Evolutionary conservation across 257 asterid species (phyloP).

Genomic region (Nicotiana noctiflora): DNA sequence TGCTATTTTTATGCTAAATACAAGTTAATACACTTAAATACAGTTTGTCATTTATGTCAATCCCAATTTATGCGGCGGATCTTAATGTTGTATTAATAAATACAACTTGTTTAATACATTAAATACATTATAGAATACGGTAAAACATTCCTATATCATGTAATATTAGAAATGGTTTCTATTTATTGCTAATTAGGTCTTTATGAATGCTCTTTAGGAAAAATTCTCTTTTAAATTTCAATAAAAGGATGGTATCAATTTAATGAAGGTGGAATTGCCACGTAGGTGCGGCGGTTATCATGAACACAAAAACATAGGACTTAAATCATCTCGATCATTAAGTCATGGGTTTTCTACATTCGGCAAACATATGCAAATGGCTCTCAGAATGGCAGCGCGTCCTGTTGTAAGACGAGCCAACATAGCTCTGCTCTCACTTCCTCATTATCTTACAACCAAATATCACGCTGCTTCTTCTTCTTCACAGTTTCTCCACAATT

Average conservation of each 20-base stretch:
- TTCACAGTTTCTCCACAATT: conserved; percentile 16
- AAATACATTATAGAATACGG: too few species aligned
- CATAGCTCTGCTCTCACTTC: conserved; percentile 17
- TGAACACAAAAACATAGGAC: not conserved
- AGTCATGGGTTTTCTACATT: not conserved
- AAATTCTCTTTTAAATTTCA: not conserved
- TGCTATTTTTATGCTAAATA: too few species aligned
- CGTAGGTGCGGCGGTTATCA: not conserved
- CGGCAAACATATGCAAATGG: conserved; percentile 23
- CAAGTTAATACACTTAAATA: too few species aligned
- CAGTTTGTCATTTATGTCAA: too few species aligned
- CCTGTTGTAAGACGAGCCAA: conserved; percentile 37
- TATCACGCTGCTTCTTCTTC: not conserved
- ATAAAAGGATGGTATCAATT: not conserved
- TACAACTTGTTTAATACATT: too few species aligned
- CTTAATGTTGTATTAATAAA: too few species aligned
- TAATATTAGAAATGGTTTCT: too few species aligned
- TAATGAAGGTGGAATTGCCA: conserved; percentile 21
- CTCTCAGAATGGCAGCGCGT: conserved; percentile 45
- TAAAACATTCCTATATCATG: too few species aligned
- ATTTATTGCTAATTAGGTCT: too few species aligned
- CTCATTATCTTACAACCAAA: conserved; percentile 24
- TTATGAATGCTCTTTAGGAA: too few species aligned
- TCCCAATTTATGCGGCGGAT: too few species aligned
- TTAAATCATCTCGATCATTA: not conserved